A percentile compares a stretch with the other conserved stretches of the same genome.
Conservation (phyloP, 176 grass and related monocot species). For the Rhipidocladum racemiflorum region DNA sequence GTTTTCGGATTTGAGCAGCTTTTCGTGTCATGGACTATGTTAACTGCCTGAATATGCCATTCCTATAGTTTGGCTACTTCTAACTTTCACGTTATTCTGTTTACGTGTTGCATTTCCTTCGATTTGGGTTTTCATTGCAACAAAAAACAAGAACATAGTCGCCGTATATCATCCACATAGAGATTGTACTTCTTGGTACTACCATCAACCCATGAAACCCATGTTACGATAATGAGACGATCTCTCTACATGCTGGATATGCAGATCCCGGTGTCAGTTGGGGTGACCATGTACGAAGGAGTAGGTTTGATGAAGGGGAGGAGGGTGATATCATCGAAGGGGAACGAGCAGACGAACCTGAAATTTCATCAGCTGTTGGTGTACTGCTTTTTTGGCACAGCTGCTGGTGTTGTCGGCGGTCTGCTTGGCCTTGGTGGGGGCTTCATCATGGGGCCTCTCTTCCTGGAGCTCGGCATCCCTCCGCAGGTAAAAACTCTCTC, state of each 20-base stretch:
- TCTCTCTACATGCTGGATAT: not conserved
- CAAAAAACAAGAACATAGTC: not conserved
- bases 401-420: constrained; percentile 63
- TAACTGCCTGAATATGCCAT: not conserved
- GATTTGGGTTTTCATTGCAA: not conserved
- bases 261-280: constrained; percentile 65
- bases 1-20: not conserved
- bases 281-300: constrained; percentile 56
- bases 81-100: not conserved
- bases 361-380: constrained; percentile 41
- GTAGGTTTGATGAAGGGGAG: constrained; percentile 51
- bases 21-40: not conserved
- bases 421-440: constrained; percentile 76
- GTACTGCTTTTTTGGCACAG: constrained; percentile 50
- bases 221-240: not conserved
- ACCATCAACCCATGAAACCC: not conserved
- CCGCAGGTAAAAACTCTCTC: constrained; percentile 46
- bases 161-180: not conserved
- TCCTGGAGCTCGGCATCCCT: constrained; percentile 74
- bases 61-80: not conserved
- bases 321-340: constrained; percentile 58
- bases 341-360: constrained; percentile 34
- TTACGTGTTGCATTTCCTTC: not conserved
- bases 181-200: not conserved
- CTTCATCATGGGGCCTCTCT: constrained; percentile 79